phyloP scores from a whole-genome alignment of 23 red algal species.

The Agarophyton chilense region DNA sequence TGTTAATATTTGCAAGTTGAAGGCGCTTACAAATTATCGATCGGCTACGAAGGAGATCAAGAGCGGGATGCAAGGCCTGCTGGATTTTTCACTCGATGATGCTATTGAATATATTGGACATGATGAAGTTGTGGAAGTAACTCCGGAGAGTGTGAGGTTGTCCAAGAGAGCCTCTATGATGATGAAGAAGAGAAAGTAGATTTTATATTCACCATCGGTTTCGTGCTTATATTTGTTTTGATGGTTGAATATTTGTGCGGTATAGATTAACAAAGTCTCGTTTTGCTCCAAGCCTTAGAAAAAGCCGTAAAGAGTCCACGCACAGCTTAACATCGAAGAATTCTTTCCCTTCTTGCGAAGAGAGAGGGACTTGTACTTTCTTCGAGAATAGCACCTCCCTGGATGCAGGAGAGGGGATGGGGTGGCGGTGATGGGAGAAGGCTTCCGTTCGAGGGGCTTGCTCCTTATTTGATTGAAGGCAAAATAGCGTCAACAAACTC shows the following conservation, averaged over 20 bases:
- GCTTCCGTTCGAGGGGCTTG: no score
- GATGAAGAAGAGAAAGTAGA: constrained; percentile 24
- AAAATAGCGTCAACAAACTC: no score
- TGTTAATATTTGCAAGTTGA: constrained; percentile 84
- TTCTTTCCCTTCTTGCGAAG: no score
- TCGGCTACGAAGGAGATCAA: constrained; percentile 75
- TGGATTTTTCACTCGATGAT: constrained; percentile 87
- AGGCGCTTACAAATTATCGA: constrained; percentile 88
- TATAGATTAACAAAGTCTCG: background rate
- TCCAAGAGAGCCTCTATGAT: constrained; percentile 39
- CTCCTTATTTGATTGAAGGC: no score
- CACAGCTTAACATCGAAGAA: no score
- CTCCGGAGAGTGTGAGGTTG: constrained; percentile 75
- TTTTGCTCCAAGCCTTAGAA: background rate
- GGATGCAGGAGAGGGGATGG: no score
- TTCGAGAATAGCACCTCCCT: no score
- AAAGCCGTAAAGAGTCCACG: background rate
- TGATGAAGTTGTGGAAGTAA: constrained; percentile 89
- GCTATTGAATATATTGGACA: constrained; percentile 88
- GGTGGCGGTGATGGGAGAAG: no score
- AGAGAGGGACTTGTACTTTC: no score
- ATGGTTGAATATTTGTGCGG: background rate
- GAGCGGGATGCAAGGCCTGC: constrained; percentile 69
- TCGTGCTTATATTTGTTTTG: background rate
- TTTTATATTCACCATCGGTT: background rate